phyloP scores from a whole-genome alignment of 2,329 filamentous ascomycete genomes.

The Sclerotinia spermophila region DNA sequence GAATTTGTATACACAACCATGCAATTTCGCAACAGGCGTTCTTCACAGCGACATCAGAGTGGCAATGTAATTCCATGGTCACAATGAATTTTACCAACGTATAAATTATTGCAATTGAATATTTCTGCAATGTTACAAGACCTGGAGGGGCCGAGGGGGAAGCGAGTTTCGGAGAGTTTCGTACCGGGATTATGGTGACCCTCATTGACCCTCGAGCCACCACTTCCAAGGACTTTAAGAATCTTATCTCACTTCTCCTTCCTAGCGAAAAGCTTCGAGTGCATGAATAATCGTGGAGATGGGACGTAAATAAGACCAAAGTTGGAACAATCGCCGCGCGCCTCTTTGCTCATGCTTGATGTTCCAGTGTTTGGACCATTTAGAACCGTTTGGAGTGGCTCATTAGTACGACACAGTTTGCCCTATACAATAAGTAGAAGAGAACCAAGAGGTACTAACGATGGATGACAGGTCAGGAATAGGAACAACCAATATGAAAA shows the following conservation, averaged over 20 bases:
- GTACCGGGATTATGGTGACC: constrained; percentile 10
- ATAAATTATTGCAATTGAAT: constrained; percentile 16
- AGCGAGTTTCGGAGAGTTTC: constrained; percentile 21
- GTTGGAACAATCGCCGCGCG: constrained; percentile 19
- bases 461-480: constrained; percentile 17
- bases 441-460: neutral
- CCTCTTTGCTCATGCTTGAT: constrained; percentile 11
- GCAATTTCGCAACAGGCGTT: neutral
- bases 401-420: neutral
- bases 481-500: constrained; percentile 1
- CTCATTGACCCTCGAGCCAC: constrained; percentile 16
- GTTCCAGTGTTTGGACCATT: constrained; percentile 13
- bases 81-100: neutral
- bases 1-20: neutral
- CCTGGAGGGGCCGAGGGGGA: constrained; percentile 14
- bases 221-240: constrained; percentile 5
- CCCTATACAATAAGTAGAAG: neutral
- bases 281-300: constrained; percentile 15
- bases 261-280: constrained; percentile 3
- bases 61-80: neutral
- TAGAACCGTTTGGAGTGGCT: constrained; percentile 9
- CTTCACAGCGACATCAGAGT: neutral
- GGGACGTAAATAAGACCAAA: constrained; percentile 13
- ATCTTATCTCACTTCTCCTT: constrained; percentile 5
- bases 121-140: constrained; percentile 20